A percentile compares a stretch with the other conserved stretches of the same genome.
These are phyloP conservation scores for Cyberlindnera americana DNA, from an alignment of 805 yeast genomes.

Conservation along the genomic window DNA sequence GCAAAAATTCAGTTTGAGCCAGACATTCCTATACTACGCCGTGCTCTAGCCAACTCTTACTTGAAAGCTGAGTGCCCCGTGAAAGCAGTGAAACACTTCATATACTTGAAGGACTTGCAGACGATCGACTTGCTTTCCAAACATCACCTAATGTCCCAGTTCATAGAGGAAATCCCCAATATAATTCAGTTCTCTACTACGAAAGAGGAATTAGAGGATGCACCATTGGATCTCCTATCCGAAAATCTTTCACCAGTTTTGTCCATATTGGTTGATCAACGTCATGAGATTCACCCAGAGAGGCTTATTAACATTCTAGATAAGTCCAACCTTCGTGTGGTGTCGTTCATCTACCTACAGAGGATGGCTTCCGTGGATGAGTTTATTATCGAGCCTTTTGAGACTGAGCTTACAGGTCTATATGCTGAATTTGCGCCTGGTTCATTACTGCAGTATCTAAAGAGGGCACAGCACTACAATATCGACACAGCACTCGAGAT, in stretches of 20 bases:
- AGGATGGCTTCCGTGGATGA: conserved; percentile 55
- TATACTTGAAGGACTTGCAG: conserved; percentile 49
- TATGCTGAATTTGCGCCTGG: conserved; percentile 59
- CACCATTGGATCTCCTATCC: conserved; percentile 30
- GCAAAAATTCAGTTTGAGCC: conserved; percentile 37
- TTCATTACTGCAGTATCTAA: conserved; percentile 58
- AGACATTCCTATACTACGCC: conserved; percentile 34
- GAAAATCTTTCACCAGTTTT: conserved; percentile 42
- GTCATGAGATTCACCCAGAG: conserved; percentile 61
- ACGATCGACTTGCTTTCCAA: conserved; percentile 56
- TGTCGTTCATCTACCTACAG: conserved; percentile 66
- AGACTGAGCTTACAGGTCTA: conserved; percentile 62
- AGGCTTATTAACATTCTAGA: conserved; percentile 46
- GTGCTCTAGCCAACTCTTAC: conserved; percentile 49
- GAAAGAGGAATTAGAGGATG: conserved; percentile 34
- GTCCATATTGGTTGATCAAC: conserved; percentile 52
- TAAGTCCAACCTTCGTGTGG: conserved; percentile 37
- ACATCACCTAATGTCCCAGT: conserved; percentile 58
- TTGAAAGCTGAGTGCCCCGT: conserved; percentile 53
- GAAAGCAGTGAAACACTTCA: conserved; percentile 62
- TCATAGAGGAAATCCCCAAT: conserved; percentile 46
- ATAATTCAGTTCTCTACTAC: conserved; percentile 44
- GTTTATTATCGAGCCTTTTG: conserved; percentile 50
- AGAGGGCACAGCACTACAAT: conserved; percentile 56
- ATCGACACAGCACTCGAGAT: conserved; percentile 65